These are phyloP conservation scores for Benincasa hispida DNA, from an alignment of 306 rosid genomes.

Conservation along the genomic window DNA sequence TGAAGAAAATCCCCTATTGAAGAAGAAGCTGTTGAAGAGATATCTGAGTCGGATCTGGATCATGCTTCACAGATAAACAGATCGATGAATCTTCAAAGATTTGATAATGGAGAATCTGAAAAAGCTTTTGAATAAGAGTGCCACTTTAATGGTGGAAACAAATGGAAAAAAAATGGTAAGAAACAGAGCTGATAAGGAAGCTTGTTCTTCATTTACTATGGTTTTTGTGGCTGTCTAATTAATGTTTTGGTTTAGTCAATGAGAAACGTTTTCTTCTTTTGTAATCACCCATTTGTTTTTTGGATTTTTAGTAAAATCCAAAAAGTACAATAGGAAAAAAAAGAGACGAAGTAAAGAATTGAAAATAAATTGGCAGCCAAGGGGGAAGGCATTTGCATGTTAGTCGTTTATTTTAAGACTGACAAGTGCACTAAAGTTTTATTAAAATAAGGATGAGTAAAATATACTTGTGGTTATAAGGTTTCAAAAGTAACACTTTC, in stretches of 20 bases:
- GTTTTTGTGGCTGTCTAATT: not conserved
- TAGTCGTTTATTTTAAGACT: not conserved
- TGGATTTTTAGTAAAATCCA: not conserved
- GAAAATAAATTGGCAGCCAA: not conserved
- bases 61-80: not conserved
- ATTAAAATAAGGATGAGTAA: not conserved
- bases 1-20: not conserved
- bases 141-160: too few species aligned
- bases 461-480: too few species aligned
- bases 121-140: not conserved
- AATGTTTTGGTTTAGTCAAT: not conserved
- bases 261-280: not conserved
- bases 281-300: not conserved
- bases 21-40: not conserved
- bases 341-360: too few species aligned
- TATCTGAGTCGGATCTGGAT: not conserved
- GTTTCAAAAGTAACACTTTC: too few species aligned
- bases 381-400: not conserved
- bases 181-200: not conserved
- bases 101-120: too few species aligned
- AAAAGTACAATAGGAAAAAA: not conserved
- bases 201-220: not conserved
- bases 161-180: not conserved
- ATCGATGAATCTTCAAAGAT: not conserved
- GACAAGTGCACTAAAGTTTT: not conserved